Percentiles rank a stretch among this genome's conserved stretches.
Evolutionary conservation across 2,329 filamentous ascomycete species (phyloP).

Genomic region (Dactylonectria estremocensis): DNA sequence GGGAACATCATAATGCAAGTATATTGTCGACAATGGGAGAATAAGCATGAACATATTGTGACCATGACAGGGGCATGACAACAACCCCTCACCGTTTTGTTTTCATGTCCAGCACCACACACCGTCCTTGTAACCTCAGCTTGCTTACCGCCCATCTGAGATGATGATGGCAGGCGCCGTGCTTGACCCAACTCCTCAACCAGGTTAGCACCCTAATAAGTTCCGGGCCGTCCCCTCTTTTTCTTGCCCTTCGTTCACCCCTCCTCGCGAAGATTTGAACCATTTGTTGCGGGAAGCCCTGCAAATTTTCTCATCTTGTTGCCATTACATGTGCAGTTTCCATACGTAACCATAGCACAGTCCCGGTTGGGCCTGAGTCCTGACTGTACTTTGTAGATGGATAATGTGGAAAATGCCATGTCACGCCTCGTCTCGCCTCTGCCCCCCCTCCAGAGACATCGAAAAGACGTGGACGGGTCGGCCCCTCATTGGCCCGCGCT

Average conservation of each 20-base stretch:
- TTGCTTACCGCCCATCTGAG: constrained; percentile 28
- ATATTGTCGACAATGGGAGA: constrained; percentile 18
- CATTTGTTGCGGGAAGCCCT: neutral
- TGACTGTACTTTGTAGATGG: constrained; percentile 13
- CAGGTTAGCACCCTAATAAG: constrained; percentile 23
- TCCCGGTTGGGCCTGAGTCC: constrained; percentile 33
- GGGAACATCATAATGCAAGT: constrained; percentile 16
- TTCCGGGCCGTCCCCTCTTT: constrained; percentile 25
- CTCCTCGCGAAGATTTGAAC: neutral
- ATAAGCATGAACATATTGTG: constrained; percentile 1
- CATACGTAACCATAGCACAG: constrained; percentile 42
- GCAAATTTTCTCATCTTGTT: constrained; percentile 27
- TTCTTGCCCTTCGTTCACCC: constrained; percentile 1
- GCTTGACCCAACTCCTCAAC: constrained; percentile 14
- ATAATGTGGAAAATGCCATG: constrained; percentile 27
- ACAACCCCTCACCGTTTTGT: constrained; percentile 6
- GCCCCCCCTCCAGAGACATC: constrained; percentile 35
- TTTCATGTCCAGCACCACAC: constrained; percentile 7
- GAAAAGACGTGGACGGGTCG: constrained; percentile 47
- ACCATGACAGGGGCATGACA: constrained; percentile 13
- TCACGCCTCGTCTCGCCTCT: constrained; percentile 39
- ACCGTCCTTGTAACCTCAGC: constrained; percentile 6
- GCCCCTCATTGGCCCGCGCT: constrained; percentile 47
- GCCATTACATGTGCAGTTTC: constrained; percentile 19
- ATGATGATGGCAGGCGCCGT: neutral